Evolutionary conservation across 306 rosid species (phyloP), one percentile per base, ranked within the genome.

Genomic region (Cercis canadensis): DNA sequence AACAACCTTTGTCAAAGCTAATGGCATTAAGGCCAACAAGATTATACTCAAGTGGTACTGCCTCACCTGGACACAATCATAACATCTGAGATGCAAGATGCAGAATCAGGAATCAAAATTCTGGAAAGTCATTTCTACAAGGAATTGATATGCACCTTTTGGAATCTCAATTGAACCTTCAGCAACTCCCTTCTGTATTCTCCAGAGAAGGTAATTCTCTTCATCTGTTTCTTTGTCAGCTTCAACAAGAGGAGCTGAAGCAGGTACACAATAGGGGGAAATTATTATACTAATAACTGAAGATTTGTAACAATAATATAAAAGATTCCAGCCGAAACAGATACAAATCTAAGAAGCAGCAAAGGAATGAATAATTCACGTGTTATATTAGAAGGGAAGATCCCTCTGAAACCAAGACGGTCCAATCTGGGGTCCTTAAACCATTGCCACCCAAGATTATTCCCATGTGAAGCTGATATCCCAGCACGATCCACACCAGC

Each of bases 1-100:
- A 90, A 72, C 98, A 94, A 47, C 96, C 98, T 86, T 94, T 94
- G 74, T 94, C 96, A 57, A 94, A 94, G 87, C 96, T 94, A 74
- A 90, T 82, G 68, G 97, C 96, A 59, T 89, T 90, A 73, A 94
- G 89, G 61, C 87, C 96, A 61, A 64, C 98, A 83, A 94, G 77
- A 77, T 90, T 94, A 81, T 90, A 94, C 79, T 94, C 98, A 3
- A 88, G 97, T 5, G 96, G 97, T 54, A 90, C 81, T 51, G 97
- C 94, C 77, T 90, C 97, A 53, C 96, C 97, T 94, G 76, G 60
- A 75, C 61, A 72, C 50, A 39, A 66, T 60, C 73, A 62, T 13
- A 59, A 64, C 54, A 55, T 55, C 62, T 47, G 60, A 53, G 70
- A 45, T 56, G 66, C 47, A 45, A 32, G 17, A 10, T 19, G 43